Evolutionary conservation across 2,329 filamentous ascomycete species (phyloP), one percentile per base, ranked within the genome.

Genomic region (Aspergillus novoparasiticus): DNA sequence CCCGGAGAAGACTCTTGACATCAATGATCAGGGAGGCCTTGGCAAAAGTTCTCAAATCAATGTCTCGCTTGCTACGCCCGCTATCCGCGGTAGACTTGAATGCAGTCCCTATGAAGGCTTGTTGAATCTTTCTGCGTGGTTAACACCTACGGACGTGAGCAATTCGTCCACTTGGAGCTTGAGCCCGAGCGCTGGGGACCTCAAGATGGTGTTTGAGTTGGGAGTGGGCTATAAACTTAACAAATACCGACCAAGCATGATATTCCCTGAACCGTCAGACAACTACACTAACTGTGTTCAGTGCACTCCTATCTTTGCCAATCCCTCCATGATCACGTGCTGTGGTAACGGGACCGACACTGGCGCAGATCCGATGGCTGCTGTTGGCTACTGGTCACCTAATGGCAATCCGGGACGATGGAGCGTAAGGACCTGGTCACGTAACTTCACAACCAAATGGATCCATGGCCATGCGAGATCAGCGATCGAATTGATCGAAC

Each of bases 241-340:
- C 28, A 3, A 12, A 30, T 16, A 48, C 19, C 21, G 9, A 12
- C 56, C 56, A 48, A 48, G 56, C 26, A 58, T 58, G 56, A 48
- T 58, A 11, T 58, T 58, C 21, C 56, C 56, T 6, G 56, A 58
- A 21, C 56, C 56, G 21, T 45, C n/a, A 23, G 41, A n/a, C 9
- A 48, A 58, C 28, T 46, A 21, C 41, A 32, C 39, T 8, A 48
- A 36, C 14, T 58, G 56, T 41, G 30, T 16, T 19, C 28, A n/a
- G 10, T 58, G 56, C 32, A 58, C 56, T 26, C 23, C 56, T 23
- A 48, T 58, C 23, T 58, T 46, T 46, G 56, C 45, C 41, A 58
- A 58, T 19, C 56, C 56, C 4, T 46, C 39, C 32, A 21, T 30
- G 16, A 32, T 58, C 5, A 14, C 11, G n/a, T 58, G 56, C n/a